phyloP scores from a whole-genome alignment of 768 basidiomycete genomes.

The Leccinum subgranulosum region DNA sequence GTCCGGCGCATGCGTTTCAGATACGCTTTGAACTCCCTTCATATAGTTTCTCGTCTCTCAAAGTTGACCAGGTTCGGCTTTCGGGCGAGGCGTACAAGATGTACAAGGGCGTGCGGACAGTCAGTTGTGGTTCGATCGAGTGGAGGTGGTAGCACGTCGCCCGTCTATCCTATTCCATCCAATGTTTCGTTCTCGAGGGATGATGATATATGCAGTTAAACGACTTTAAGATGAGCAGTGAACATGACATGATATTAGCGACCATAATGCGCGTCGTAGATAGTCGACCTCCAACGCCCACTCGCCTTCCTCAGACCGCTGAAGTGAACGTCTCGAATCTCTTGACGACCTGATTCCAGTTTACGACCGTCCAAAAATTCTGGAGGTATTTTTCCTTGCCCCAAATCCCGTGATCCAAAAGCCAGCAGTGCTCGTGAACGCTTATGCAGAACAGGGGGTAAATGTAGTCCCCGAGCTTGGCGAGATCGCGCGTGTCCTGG shows the following conservation, averaged over 20 bases:
- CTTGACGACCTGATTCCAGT: constrained; percentile 63
- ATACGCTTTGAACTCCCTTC: constrained; percentile 68
- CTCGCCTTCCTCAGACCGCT: constrained; percentile 5
- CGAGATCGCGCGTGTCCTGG: constrained; percentile 23
- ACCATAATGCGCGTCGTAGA: constrained; percentile 9
- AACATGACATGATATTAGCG: constrained; percentile 2
- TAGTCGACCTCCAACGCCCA: constrained; percentile 1
- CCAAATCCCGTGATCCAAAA: constrained; percentile 87
- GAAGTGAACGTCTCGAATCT: constrained; percentile 27
- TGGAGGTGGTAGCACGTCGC: constrained; percentile 30
- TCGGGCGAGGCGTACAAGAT: constrained; percentile 83
- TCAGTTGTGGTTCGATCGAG: constrained; percentile 31
- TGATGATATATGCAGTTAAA: constrained; percentile 9
- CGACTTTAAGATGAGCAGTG: constrained; percentile 20
- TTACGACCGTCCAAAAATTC: constrained; percentile 78
- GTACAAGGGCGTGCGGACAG: constrained; percentile 84
- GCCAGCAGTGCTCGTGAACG: constrained; percentile 85
- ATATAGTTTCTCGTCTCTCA: constrained; percentile 74
- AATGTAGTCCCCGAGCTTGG: constrained; percentile 49
- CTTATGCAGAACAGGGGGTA: constrained; percentile 77
- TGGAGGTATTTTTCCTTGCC: constrained; percentile 85
- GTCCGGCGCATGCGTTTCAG: constrained; percentile 74
- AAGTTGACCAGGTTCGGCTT: constrained; percentile 81
- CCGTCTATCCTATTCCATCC: not conserved
- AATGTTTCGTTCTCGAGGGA: not conserved